phyloP scores from a whole-genome alignment of 345 rosid species.

The Ceriops zippeliana region DNA sequence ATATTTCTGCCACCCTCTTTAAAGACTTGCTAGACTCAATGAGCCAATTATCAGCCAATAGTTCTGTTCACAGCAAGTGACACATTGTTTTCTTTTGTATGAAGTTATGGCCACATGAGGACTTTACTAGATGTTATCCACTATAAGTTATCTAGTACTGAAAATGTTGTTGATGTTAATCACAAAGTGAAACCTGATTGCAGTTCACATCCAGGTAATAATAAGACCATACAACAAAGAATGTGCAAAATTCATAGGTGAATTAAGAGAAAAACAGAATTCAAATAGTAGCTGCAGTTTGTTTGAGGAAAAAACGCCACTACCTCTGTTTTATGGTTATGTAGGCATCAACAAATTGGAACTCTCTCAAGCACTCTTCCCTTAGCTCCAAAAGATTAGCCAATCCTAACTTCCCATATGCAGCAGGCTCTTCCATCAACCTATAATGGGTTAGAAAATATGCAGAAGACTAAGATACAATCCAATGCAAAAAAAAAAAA shows the following conservation, averaged over 20 bases:
- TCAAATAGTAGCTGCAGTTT: neutral
- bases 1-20: too few species aligned
- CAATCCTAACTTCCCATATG: constrained; percentile 93
- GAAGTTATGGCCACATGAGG: too few species aligned
- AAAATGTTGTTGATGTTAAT: neutral
- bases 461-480: constrained; percentile 5
- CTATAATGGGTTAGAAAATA: constrained; percentile 34
- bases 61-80: too few species aligned
- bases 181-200: neutral
- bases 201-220: neutral
- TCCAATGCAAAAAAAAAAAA: neutral
- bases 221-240: neutral
- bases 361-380: constrained; percentile 98
- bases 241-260: neutral
- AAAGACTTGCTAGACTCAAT: too few species aligned
- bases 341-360: constrained; percentile 89
- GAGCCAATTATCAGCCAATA: too few species aligned
- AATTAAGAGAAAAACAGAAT: neutral
- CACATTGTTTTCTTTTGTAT: too few species aligned
- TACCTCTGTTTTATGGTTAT: constrained; percentile 97
- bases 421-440: constrained; percentile 98
- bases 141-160: neutral
- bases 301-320: constrained; percentile 1
- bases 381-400: constrained; percentile 97
- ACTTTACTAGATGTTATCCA: too few species aligned